phyloP scores from a whole-genome alignment of 192 early-diverging fungal genomes.

The Mycoemilia scoparia region DNA sequence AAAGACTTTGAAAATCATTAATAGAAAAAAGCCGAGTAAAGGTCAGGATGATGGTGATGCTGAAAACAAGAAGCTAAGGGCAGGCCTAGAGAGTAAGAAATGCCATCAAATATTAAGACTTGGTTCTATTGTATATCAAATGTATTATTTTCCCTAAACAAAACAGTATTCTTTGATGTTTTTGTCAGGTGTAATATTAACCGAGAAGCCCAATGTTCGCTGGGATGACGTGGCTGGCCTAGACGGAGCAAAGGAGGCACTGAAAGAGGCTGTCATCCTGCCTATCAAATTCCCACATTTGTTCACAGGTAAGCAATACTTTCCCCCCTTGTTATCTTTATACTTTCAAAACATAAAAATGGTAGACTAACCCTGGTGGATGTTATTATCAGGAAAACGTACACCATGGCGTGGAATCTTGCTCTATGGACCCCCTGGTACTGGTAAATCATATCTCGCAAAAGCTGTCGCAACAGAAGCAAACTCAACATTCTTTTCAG shows the following conservation, averaged over 20 bases:
- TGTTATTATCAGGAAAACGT: too few species aligned
- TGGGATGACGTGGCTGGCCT: conserved; percentile 97
- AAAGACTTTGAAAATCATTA: conserved; percentile 9
- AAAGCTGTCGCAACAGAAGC: conserved; percentile 98
- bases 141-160: neutral
- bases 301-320: conserved; percentile 77
- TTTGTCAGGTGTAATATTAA: conserved; percentile 83
- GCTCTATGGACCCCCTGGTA: conserved; percentile 93
- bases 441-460: conserved; percentile 91
- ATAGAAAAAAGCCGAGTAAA: conserved; percentile 21
- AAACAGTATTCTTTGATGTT: conserved; percentile 8
- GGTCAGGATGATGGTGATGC: conserved; percentile 21
- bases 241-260: conserved; percentile 84
- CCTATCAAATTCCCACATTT: conserved; percentile 95
- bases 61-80: conserved; percentile 65
- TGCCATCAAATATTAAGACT: neutral
- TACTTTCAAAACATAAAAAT: too few species aligned
- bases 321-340: too few species aligned
- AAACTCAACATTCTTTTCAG: conserved; percentile 87
- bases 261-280: conserved; percentile 97
- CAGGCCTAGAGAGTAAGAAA: conserved; percentile 35
- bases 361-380: too few species aligned
- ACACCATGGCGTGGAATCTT: conserved; percentile 94
- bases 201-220: conserved; percentile 88
- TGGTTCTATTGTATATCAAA: too few species aligned